Evolutionary conservation across 2,329 filamentous ascomycete species (phyloP), one percentile per base, ranked within the genome.

Genomic region (Lecanicillium sp.): DNA sequence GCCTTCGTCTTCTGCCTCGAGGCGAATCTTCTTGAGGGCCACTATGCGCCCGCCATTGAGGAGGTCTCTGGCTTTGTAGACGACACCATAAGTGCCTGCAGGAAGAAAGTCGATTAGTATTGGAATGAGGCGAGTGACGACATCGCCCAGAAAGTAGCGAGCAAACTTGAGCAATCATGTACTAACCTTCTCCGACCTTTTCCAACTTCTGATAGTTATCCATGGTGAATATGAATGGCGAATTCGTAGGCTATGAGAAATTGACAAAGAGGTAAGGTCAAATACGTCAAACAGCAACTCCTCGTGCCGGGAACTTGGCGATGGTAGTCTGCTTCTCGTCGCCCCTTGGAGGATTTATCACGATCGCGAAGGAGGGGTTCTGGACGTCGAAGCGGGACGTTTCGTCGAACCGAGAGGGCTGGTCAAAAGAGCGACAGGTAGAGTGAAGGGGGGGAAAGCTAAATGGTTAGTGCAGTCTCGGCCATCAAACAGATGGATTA

Each of bases 191-290:
- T 63, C 88, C 88, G 55, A 95, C 88, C 73, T 95, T 95, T 70
- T 95, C 88, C 56, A 95, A 76, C 69, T 94, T 94, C 67, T 94
- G 85, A 63, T 95, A 95, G 67, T 94, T 94, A 64, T 95, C 87
- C 88, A 95, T 94, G 49, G 44, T 48, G 40, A 41, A 28, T 40
- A 44, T 48, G 40, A 41, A 28, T 40, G 40, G 15, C 43, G 33
- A 32, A 35, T 38, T 37, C 41, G 40, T n/a, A n/a, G n/a, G n/a
- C n/a, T n/a, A n/a, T n/a, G n/a, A n/a, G n/a, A n/a, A n/a, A n/a
- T n/a, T n/a, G n/a, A n/a, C n/a, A n/a, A n/a, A n/a, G n/a, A n/a
- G n/a, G n/a, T n/a, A n/a, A n/a, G n/a, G n/a, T n/a, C n/a, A n/a
- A n/a, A n/a, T n/a, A n/a, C n/a, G n/a, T n/a, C n/a, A n/a, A n/a